Base-by-base conservation (phyloP, 225 moss, liverwort and hornwort genomes). In the Pseudisothecium myosuroides region DNA sequence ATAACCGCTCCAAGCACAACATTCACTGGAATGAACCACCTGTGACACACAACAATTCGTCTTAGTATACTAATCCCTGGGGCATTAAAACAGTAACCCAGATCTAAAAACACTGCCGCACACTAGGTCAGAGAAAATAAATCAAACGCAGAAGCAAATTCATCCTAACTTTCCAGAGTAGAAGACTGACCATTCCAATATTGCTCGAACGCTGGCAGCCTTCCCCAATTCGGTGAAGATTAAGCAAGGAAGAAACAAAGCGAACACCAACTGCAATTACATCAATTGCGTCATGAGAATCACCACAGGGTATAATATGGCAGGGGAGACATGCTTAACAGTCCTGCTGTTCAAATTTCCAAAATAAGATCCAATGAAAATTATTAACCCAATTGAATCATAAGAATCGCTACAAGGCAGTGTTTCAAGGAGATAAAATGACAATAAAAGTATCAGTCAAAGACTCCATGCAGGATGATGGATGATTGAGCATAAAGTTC, bases 11-110 rank as follows among this genome's bases (percentile, higher is more conserved):
- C 97, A 22, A 98, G 66, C 34, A 96, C 60, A 52, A 96, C 93
- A 85, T 98, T 98, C 29, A 96, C 91, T 24, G 98, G 98, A 85
- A 98, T 95, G 84, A 98, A 97, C 98, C 98, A 98, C 98, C 98
- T 97, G 95, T 50, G 29, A 77, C 29, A 45, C 85, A 88, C 36
- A 77, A n/a, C 34, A 54, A 47, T 4, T 76, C 26, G 7, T 56
- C n/a, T 15, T 32, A 11, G 14, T 26, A 11, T 32, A 37, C 49
- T 11, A 65, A 68, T 82, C 31, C 52, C 75, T 32, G 17, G 13
- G 37, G 65, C 17, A 60, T 24, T 54, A 1, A 63, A 80, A n/a
- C 56, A 11, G 17, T 56, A 27, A n/a, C 11, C 27, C 17, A 56
- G 56, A 79, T 79, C 75, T 56, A 11, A 56, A 56, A 56, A 79